Base-by-base conservation (phyloP, 2,329 filamentous ascomycete species). In the Arthrobotrys entomopaga region DNA sequence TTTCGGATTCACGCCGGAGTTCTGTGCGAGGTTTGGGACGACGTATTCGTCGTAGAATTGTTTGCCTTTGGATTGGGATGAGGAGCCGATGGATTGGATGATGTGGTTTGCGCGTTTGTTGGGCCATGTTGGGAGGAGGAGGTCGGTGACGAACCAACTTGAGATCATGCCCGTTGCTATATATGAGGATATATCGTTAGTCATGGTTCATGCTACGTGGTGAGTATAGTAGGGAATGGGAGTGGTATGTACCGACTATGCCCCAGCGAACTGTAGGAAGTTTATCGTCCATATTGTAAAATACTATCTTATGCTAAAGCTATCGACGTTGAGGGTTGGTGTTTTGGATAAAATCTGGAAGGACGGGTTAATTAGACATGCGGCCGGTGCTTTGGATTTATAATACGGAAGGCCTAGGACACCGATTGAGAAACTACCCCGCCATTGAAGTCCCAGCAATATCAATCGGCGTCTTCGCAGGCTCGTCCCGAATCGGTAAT, bases 121-220 rank as follows among this genome's bases (percentile, higher is more conserved):
- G 2, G 78, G 24, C 65, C 65, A 70, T 13, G 83, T 80, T 5
- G 80, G 69, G n/a, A 83, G 77, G 7, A 81, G 69, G 2, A 85
- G 78, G 71, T 85, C 83, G 3, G 77, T 76, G 0, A 84, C 82
- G 74, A 84, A 84, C 83, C 82, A 84, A 11, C 81, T 82, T 0
- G 82, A 82, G 56, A 85, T 84, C 52, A 82, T 77, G 15, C 83
- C 83, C 0, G 82, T 84, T 43, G 81, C 82, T 67, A 81, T 77
- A 34, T 4, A 19, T 11, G 38, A 6, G 2, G 20, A 22, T 20
- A 40, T n/a, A 57, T 4, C 16, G 29, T 15, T 53, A 22, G 52
- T n/a, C n/a, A n/a, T 20, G 38, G n/a, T 46, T 22, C n/a, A 34
- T 34, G n/a, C n/a, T n/a, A n/a, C n/a, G n/a, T n/a, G n/a, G n/a